Evolutionary conservation across 306 rosid genomes (phyloP).

Genomic region (Lupinus albus): DNA sequence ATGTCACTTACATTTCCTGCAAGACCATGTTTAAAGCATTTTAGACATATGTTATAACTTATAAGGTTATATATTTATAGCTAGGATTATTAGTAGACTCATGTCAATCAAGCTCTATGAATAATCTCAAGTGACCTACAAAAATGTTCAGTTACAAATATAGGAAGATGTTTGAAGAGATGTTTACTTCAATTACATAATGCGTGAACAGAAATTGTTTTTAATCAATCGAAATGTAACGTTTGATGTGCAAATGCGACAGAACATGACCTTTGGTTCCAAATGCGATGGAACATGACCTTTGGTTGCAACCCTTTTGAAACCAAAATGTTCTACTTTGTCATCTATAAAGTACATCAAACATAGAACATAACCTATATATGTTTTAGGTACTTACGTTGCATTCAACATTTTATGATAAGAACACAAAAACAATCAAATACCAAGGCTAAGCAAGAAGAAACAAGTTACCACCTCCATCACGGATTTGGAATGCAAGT

Average conservation of each 20-base stretch:
- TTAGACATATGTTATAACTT: slow-evolving; percentile 20
- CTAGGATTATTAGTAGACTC: neutral
- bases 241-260: too few relatives aligned
- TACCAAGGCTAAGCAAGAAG: slow-evolving; percentile 10
- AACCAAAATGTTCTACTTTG: too few relatives aligned
- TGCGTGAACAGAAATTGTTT: slow-evolving; percentile 1
- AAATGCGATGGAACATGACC: too few relatives aligned
- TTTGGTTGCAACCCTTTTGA: too few relatives aligned
- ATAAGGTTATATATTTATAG: neutral
- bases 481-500: slow-evolving; percentile 85
- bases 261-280: too few relatives aligned
- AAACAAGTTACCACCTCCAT: slow-evolving; percentile 80
- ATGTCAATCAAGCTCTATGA: slow-evolving; percentile 16
- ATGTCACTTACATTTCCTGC: slow-evolving; percentile 86
- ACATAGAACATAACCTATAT: too few relatives aligned
- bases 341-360: too few relatives aligned
- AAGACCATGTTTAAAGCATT: slow-evolving; percentile 32
- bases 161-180: neutral
- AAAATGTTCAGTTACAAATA: slow-evolving; percentile 22
- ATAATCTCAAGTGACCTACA: slow-evolving; percentile 10
- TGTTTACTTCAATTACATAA: neutral
- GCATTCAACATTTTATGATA: slow-evolving; percentile 21
- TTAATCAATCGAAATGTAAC: neutral
- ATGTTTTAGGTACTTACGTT: slow-evolving; percentile 1
- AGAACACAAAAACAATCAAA: neutral